A percentile compares a stretch with the other conserved stretches of the same genome.
Conservation (phyloP, 495 filamentous ascomycete genomes). For the Penicillium nucicola region DNA sequence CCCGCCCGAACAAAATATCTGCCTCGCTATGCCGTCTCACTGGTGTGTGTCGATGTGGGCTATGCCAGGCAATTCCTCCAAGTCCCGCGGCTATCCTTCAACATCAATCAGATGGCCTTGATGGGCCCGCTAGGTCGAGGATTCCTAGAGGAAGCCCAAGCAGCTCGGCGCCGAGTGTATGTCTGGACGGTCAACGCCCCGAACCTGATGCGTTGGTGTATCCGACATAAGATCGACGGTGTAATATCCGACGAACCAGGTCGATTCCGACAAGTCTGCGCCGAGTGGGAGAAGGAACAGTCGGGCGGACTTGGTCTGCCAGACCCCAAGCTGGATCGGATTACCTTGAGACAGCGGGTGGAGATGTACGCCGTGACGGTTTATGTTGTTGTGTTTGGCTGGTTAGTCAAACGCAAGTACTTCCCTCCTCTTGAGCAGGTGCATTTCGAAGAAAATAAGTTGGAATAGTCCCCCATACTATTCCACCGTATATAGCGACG, state of each 20-base stretch:
- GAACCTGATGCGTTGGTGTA: constrained; percentile 70
- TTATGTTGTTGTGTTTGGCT: constrained; percentile 22
- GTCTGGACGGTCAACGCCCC: constrained; percentile 85
- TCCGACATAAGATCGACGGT: constrained; percentile 50
- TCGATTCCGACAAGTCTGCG: constrained; percentile 9
- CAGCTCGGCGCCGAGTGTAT: constrained; percentile 56
- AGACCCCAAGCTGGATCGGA: constrained; percentile 8
- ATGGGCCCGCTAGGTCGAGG: constrained; percentile 58
- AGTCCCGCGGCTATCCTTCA: constrained; percentile 62
- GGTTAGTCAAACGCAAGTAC: constrained; percentile 19
- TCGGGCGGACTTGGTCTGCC: neutral
- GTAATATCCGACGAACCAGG: constrained; percentile 58
- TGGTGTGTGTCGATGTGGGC: constrained; percentile 68
- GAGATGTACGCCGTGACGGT: constrained; percentile 8
- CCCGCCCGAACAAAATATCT: constrained; percentile 57
- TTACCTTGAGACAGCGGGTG: constrained; percentile 13
- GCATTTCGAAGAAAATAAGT: constrained; percentile 14
- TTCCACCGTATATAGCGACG: neutral
- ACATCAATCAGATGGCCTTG: constrained; percentile 64
- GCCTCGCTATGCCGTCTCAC: constrained; percentile 61
- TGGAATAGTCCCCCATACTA: neutral
- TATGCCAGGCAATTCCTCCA: constrained; percentile 69
- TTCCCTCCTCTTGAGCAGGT: constrained; percentile 11
- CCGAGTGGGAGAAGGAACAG: constrained; percentile 18
- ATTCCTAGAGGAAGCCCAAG: constrained; percentile 61